Conservation (phyloP, 768 basidiomycete genomes). For the Amanita jacksonii region DNA sequence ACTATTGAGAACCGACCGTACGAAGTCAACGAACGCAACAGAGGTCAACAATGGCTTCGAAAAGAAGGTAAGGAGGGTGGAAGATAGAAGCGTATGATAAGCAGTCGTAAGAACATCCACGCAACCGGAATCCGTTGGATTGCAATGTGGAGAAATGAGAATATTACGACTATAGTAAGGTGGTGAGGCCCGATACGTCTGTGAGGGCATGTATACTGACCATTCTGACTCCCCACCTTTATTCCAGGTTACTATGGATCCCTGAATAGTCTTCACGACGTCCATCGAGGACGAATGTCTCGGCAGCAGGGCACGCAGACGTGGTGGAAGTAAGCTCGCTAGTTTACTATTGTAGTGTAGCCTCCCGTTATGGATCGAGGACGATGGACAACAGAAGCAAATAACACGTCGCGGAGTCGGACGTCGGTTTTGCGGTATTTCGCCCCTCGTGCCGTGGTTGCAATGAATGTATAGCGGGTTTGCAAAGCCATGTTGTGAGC, state of each 20-base stretch:
- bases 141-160: conserved; percentile 50
- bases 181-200: conserved; percentile 13
- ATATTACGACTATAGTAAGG: conserved; percentile 43
- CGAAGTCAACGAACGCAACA: conserved; percentile 48
- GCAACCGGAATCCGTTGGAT: conserved; percentile 41
- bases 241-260: conserved; percentile 43
- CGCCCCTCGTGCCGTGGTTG: too few relatives aligned
- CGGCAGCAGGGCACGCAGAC: conserved; percentile 7
- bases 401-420: too few relatives aligned
- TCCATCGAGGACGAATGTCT: conserved; percentile 35
- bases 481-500: too few relatives aligned
- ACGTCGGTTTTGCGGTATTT: too few relatives aligned
- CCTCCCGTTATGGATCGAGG: conserved; percentile 7
- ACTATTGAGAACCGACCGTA: conserved; percentile 47
- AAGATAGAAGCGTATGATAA: conserved; percentile 59
- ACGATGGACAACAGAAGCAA: conserved; percentile 1
- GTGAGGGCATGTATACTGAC: conserved; percentile 26
- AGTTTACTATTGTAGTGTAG: background rate
- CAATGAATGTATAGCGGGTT: too few relatives aligned
- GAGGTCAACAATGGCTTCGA: conserved; percentile 37
- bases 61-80: conserved; percentile 49
- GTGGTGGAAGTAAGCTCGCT: conserved; percentile 2
- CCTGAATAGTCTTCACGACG: conserved; percentile 42
- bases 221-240: conserved; percentile 55
- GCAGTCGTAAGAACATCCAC: conserved; percentile 52